Evolutionary conservation across 768 basidiomycete genomes (phyloP).

Genomic region (Agrocybe praecox): DNA sequence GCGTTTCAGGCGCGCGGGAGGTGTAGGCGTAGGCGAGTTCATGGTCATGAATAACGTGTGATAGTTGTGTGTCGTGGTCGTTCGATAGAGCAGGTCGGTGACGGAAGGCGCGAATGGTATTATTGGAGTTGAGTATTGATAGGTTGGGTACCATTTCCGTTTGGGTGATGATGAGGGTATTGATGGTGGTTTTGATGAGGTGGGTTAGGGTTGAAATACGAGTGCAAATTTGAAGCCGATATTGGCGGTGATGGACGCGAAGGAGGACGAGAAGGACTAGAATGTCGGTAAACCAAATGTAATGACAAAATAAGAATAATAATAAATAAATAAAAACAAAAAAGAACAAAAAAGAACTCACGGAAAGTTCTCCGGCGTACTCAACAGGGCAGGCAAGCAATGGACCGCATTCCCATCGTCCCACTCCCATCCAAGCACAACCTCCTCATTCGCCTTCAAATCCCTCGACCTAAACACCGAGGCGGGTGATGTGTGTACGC

Average conservation of each 20-base stretch:
- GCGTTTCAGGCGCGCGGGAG: no score
- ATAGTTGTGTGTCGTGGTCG: background rate
- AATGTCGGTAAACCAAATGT: conserved; percentile 15
- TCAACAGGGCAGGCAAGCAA: conserved; percentile 64
- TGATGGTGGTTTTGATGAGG: background rate
- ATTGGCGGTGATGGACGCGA: background rate
- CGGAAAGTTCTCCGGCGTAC: conserved; percentile 59
- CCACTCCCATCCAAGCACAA: conserved; percentile 96
- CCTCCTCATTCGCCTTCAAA: conserved; percentile 79
- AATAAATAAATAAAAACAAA: background rate
- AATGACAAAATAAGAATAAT: conserved; percentile 3
- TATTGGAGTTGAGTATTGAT: no score
- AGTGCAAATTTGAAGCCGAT: no score
- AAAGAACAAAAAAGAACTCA: conserved; percentile 36
- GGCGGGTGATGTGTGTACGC: conserved; percentile 68
- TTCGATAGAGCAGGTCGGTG: background rate
- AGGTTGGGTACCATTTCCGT: no score
- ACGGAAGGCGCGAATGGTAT: no score
- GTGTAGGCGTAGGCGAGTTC: background rate
- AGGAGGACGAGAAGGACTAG: conserved; percentile 7
- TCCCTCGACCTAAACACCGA: conserved; percentile 74
- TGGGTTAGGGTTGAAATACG: no score
- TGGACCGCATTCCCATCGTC: conserved; percentile 91
- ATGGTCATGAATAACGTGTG: background rate
- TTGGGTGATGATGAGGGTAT: conserved; percentile 2